Percentiles rank a stretch among this genome's conserved stretches.
Conservation (phyloP, 2,329 filamentous ascomycete genomes). For the Macrophomina tecta region DNA sequence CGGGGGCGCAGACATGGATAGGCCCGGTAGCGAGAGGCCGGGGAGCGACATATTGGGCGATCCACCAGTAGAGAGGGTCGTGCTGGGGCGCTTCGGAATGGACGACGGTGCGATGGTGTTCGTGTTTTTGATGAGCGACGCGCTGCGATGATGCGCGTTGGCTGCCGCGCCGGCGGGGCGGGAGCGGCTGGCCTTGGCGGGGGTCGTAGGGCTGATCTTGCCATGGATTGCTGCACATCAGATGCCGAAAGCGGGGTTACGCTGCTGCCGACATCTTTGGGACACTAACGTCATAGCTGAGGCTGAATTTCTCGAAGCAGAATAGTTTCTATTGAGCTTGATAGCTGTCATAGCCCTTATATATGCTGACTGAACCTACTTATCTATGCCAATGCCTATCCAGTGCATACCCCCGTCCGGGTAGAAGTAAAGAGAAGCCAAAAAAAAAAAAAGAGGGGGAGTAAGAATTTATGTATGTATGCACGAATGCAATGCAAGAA, state of each 20-base stretch:
- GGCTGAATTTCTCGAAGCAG: constrained; percentile 13
- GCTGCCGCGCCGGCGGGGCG: constrained; percentile 23
- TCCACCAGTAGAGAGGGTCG: not conserved
- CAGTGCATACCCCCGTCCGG: constrained; percentile 8
- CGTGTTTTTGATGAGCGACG: constrained; percentile 10
- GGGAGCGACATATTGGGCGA: constrained; percentile 46
- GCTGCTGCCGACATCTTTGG: constrained; percentile 8
- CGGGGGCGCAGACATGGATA: constrained; percentile 34
- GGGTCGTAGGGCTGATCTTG: constrained; percentile 24
- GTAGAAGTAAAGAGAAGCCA: not conserved
- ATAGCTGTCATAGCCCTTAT: constrained; percentile 11
- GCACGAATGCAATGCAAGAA: constrained; percentile 19
- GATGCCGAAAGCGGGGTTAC: constrained; percentile 22
- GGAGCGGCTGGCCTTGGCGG: constrained; percentile 25
- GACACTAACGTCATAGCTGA: constrained; percentile 17
- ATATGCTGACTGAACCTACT: constrained; percentile 14
- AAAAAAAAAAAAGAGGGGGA: not conserved
- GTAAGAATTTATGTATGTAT: constrained; percentile 22
- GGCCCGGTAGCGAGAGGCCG: constrained; percentile 52
- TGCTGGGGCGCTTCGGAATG: not conserved
- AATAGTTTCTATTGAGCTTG: constrained; percentile 1
- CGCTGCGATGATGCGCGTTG: constrained; percentile 13
- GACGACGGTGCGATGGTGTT: constrained; percentile 8
- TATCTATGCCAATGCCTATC: constrained; percentile 16
- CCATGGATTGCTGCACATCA: constrained; percentile 19